Percentiles rank a stretch among this genome's conserved stretches.
These are phyloP conservation scores for Mesembryanthemum crystallinum DNA, from an alignment of 148 eudicot genomes.

Conservation along the genomic window DNA sequence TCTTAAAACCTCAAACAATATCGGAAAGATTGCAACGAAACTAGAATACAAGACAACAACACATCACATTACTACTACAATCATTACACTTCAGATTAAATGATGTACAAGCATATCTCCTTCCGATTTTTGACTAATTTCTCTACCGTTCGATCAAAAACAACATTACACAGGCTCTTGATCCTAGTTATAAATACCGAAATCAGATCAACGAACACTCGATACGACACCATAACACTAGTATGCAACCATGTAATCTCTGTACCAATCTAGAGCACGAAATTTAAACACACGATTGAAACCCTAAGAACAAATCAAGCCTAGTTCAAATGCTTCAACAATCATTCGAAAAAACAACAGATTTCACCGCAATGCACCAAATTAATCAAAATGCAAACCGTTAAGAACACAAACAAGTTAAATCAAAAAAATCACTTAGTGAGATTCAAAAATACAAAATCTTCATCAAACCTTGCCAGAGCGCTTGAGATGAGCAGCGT, in stretches of 20 bases:
- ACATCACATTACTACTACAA: neutral
- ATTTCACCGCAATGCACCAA: no score
- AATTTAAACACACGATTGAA: neutral
- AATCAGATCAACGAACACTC: no score
- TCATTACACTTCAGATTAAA: neutral
- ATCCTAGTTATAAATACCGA: no score
- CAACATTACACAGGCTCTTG: no score
- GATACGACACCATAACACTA: no score
- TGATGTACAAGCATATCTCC: neutral
- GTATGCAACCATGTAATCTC: no score
- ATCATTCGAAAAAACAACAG: neutral
- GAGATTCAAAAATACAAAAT: neutral
- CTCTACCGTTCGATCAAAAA: neutral
- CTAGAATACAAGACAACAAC: neutral
- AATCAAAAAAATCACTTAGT: neutral
- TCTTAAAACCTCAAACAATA: neutral
- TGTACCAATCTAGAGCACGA: neutral
- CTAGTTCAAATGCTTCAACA: neutral
- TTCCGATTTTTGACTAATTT: neutral
- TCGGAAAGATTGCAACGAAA: no score
- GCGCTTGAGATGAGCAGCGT: constrained; percentile 33
- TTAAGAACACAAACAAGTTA: neutral
- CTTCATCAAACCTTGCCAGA: constrained; percentile 33
- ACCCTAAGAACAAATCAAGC: neutral
- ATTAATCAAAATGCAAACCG: neutral